These are phyloP conservation scores for Hexamita inflata DNA, from an alignment of 208 protist species.

Conservation along the genomic window DNA sequence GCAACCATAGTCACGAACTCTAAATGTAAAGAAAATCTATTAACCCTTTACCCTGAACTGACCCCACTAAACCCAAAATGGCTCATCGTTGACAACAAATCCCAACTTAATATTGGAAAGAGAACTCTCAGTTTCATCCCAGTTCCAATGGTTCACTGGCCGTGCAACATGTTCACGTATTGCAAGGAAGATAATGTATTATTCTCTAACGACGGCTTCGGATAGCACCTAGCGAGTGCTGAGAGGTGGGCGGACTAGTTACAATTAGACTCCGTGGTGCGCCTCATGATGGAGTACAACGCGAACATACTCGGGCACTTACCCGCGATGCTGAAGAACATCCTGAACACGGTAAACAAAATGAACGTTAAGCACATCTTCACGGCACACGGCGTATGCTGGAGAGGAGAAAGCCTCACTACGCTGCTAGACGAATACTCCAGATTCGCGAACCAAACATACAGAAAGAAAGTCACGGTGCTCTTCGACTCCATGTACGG, in stretches of 20 bases:
- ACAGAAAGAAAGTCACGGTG: constrained; percentile 1
- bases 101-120: constrained; percentile 5
- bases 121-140: constrained; percentile 17
- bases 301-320: constrained; percentile 16
- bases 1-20: neutral
- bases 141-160: constrained; percentile 20
- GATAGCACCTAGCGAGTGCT: neutral
- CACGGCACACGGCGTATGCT: constrained; percentile 6
- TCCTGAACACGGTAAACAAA: neutral
- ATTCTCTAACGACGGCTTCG: constrained; percentile 19
- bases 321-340: neutral
- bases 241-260: constrained; percentile 11
- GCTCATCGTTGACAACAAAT: constrained; percentile 18
- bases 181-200: neutral
- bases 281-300: neutral
- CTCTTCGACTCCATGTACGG: constrained; percentile 21
- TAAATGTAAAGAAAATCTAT: constrained; percentile 15
- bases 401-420: neutral
- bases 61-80: neutral
- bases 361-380: neutral
- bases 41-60: neutral
- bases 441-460: neutral
- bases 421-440: neutral
- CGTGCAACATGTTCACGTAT: neutral
- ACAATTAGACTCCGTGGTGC: neutral